Evolutionary conservation across 495 filamentous ascomycete genomes (phyloP).

Genomic region (Opeltia flavorubescens): DNA sequence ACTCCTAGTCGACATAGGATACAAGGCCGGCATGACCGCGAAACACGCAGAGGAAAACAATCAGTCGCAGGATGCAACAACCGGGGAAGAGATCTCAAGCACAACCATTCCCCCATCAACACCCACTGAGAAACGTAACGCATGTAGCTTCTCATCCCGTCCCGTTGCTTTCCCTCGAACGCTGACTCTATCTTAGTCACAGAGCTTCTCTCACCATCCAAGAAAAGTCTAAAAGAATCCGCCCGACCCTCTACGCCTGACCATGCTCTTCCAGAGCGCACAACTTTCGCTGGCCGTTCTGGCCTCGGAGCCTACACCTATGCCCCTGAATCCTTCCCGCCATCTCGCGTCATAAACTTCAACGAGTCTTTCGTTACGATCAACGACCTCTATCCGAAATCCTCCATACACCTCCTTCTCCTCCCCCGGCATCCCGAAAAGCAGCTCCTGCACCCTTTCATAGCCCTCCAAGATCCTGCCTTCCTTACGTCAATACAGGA

Average conservation of each 20-base stretch:
- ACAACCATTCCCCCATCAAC: conserved; percentile 11
- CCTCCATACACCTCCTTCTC: conserved; percentile 71
- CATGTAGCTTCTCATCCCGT: conserved; percentile 22
- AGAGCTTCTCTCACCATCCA: neutral
- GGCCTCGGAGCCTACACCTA: conserved; percentile 58
- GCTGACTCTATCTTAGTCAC: neutral
- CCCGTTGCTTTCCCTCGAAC: neutral
- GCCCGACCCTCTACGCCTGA: neutral
- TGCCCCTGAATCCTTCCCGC: conserved; percentile 49
- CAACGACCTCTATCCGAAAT: conserved; percentile 74
- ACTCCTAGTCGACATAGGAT: too few species aligned
- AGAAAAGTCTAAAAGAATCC: neutral
- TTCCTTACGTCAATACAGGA: conserved; percentile 54
- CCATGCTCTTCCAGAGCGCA: conserved; percentile 5
- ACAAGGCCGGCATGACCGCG: too few species aligned
- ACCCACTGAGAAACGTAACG: conserved; percentile 16
- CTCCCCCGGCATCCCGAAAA: conserved; percentile 57
- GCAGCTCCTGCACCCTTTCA: conserved; percentile 56
- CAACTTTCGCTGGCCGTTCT: conserved; percentile 34
- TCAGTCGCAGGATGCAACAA: conserved; percentile 24
- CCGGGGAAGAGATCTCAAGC: conserved; percentile 22
- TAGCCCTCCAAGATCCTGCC: conserved; percentile 53
- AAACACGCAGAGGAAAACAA: too few species aligned
- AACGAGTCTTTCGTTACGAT: conserved; percentile 64
- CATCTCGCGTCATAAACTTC: conserved; percentile 50